phyloP scores from a whole-genome alignment of 176 grass and related monocot genomes.

The Phragmites australis region DNA sequence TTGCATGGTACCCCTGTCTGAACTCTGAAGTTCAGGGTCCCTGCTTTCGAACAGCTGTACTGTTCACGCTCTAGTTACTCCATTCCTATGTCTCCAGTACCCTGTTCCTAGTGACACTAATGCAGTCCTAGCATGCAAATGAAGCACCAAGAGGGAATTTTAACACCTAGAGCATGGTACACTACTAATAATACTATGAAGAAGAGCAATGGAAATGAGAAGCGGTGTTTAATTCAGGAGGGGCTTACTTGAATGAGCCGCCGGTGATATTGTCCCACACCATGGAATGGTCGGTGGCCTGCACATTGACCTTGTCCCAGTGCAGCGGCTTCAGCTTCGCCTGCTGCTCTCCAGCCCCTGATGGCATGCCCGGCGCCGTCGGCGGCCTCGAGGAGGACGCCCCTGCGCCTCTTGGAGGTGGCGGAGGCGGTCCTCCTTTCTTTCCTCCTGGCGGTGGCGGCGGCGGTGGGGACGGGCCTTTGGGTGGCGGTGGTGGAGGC shows the following conservation, averaged over 20 bases:
- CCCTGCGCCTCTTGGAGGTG: constrained; percentile 44
- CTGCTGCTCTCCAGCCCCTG: constrained; percentile 32
- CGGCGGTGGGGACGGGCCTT: constrained; percentile 46
- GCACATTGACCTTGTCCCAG: constrained; percentile 89
- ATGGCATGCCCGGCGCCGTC: constrained; percentile 41
- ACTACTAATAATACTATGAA: background rate
- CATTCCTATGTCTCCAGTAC: background rate
- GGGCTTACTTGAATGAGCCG: constrained; percentile 91
- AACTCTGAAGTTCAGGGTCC: constrained; percentile 9
- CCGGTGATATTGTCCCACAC: constrained; percentile 92
- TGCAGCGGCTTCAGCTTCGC: constrained; percentile 91
- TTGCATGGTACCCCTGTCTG: background rate
- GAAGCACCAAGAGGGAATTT: background rate
- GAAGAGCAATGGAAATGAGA: constrained; percentile 16
- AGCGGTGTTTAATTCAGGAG: constrained; percentile 25
- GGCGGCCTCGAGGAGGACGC: constrained; percentile 63
- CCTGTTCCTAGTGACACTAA: background rate
- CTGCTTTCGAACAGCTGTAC: background rate
- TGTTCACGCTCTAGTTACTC: background rate
- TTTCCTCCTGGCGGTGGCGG: constrained; percentile 47
- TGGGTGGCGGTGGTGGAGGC: constrained; percentile 51
- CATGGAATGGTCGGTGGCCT: constrained; percentile 84
- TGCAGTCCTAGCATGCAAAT: background rate
- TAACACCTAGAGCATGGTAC: background rate
- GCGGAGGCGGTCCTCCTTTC: constrained; percentile 64